Base-by-base conservation (phyloP, 148 eudicot genomes). In the Talinum fruticosum region DNA sequence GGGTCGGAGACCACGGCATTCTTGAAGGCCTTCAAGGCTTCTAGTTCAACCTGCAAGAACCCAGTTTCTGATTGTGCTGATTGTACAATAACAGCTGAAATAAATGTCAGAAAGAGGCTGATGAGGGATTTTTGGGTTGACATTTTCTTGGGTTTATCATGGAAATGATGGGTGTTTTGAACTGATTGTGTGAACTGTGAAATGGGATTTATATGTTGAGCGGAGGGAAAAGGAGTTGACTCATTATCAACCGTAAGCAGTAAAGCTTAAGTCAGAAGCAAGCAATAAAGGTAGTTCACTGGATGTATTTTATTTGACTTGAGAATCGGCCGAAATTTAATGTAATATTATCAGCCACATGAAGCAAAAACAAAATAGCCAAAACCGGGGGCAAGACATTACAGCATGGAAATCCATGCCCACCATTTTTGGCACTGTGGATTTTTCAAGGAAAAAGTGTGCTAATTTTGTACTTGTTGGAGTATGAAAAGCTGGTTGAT, bases 21-120 rank as follows among this genome's bases (percentile, higher is more conserved):
- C 77, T 83, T 89, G 89, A 95, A 92, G 47, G 88, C 84, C 79
- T 80, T 83, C 81, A 95, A 65, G 4, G 97, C 93, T 61, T 88
- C 77, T 19, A 38, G 33, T 64, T 88, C 90, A 54, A 69, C 74
- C 37, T 89, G 81, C 15, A 66, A 45, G 75, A 28, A 62, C 2
- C 24, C 71, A 61, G 79, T 75, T 70, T 83, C 69, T 77, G 82
- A 57, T 8, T n/a, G 5, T 57, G 2, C 76, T 38, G 85, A 73
- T 44, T 2, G n/a, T 30, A 76, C n/a, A n/a, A n/a, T 14, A 66
- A 73, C 76, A 16, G 69, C 2, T 26, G 18, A 62, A 8, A 15
- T 26, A 2, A 6, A 21, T 18, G 15, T 62, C 66, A 62, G 66
- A 62, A 62, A 62, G 23, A 62, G 26, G 66, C 14, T 62, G 8